Conservation (phyloP, 2,329 filamentous ascomycete genomes). For the Fusarium haematococcum region DNA sequence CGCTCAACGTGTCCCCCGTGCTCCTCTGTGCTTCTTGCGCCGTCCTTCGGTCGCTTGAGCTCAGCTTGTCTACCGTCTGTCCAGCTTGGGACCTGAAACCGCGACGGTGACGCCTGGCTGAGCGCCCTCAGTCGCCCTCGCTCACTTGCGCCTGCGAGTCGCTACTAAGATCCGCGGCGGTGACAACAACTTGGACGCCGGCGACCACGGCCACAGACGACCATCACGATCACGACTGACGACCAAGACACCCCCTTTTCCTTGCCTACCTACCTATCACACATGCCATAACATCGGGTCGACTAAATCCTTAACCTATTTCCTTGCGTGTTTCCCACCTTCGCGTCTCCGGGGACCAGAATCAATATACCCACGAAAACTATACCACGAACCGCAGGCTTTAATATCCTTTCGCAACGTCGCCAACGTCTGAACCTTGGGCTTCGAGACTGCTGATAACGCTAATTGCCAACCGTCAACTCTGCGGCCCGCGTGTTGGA, state of each 20-base stretch:
- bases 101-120: conserved; percentile 34
- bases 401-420: conserved; percentile 4
- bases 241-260: conserved; percentile 15
- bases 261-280: conserved; percentile 10
- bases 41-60: conserved; percentile 33
- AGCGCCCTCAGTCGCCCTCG: conserved; percentile 20
- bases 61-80: conserved; percentile 26
- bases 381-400: conserved; percentile 22
- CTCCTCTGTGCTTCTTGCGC: conserved; percentile 34
- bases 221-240: conserved; percentile 14
- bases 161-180: conserved; percentile 21
- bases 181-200: conserved; percentile 24
- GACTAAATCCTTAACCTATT: conserved; percentile 9
- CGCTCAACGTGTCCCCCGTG: conserved; percentile 39
- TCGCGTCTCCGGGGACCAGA: conserved; percentile 12
- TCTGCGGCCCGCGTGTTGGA: conserved; percentile 22
- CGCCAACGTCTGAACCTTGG: not conserved
- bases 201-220: conserved; percentile 19
- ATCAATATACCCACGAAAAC: conserved; percentile 17
- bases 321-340: conserved; percentile 20
- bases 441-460: conserved; percentile 15
- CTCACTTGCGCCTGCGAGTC: conserved; percentile 32
- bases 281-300: conserved; percentile 8
- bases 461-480: conserved; percentile 15
- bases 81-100: conserved; percentile 26